Base-by-base conservation (phyloP, 2,329 filamentous ascomycete species). In the Sclerotiophoma versabilis region DNA sequence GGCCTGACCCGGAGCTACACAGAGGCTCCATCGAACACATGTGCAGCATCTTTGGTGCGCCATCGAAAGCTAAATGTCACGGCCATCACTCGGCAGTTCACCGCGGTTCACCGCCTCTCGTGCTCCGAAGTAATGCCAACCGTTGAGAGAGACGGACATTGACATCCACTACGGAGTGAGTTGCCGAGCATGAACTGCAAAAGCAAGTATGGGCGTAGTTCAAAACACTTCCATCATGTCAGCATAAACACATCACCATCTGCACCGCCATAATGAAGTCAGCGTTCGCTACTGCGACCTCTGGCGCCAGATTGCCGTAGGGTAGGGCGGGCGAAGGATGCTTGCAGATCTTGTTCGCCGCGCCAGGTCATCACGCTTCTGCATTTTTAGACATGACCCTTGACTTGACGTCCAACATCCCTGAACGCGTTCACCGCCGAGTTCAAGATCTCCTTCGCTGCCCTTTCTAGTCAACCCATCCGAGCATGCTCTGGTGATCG, bases 281-380 rank as follows among this genome's bases (percentile, higher is more conserved):
- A 73, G 68, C 66, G 69, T 71, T 69, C 66, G 69, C 69, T 73
- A 70, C 65, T 67, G 68, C 70, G 60, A 54, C 55, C 59, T 61
- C 60, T 68, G 69, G 68, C 68, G 66, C 68, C 63, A 69, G 68
- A 70, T 69, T 68, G 57, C 69, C 67, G 70, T 63, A 66, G 61
- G 67, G 70, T 63, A 66, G 61, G 67, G 67, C 65, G 45, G 38
- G 45, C 45, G 65, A 66, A 68, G 65, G 64, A 68, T 69, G 66
- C 57, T 49, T 73, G 73, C 69, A 73, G 72, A 75, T 75, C 73
- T 74, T 72, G 67, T 73, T 72, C 70, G 68, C 69, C 60, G 68
- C 68, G 69, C 72, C 72, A 75, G 63, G 69, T 75, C 71, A 73
- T 73, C 68, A 64, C 68, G 69, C 72, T 71, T 69, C 64, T 68